phyloP scores from a whole-genome alignment of 2,329 filamentous ascomycete genomes.

The Xylaria multiplex region DNA sequence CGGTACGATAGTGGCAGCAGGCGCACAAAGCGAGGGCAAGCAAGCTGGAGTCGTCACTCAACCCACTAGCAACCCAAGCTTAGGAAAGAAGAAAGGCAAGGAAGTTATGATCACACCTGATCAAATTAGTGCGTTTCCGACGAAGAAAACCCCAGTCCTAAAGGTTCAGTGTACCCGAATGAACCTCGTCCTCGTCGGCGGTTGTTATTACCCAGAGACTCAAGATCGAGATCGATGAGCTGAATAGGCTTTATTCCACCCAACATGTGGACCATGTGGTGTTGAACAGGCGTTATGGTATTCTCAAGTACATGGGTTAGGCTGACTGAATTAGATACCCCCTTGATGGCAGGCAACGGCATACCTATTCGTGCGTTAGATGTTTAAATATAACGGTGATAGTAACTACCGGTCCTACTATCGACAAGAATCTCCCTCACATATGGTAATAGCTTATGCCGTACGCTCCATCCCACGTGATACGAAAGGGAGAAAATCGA shows the following conservation, averaged over 20 bases:
- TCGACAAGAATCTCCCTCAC: neutral
- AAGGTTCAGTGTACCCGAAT: slow-evolving; percentile 94
- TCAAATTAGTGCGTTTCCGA: slow-evolving; percentile 93
- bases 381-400: neutral
- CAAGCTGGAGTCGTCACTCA: slow-evolving; percentile 47
- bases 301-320: slow-evolving; percentile 6
- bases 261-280: slow-evolving; percentile 1
- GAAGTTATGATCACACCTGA: slow-evolving; percentile 91
- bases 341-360: slow-evolving; percentile 26
- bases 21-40: slow-evolving; percentile 55
- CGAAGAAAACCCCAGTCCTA: slow-evolving; percentile 94
- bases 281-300: slow-evolving; percentile 33
- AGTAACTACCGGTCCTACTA: neutral
- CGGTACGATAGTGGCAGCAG: slow-evolving; percentile 55
- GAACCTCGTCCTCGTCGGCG: slow-evolving; percentile 90
- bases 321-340: slow-evolving; percentile 35
- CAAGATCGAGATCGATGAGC: slow-evolving; percentile 45
- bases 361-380: slow-evolving; percentile 9
- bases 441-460: neutral
- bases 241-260: neutral
- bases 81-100: slow-evolving; percentile 80
- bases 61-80: slow-evolving; percentile 47
- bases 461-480: neutral
- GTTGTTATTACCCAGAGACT: slow-evolving; percentile 69
- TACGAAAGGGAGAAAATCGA: neutral